Conservation (phyloP, 371 early-diverging fungal genomes). For the Sporodiniella umbellata region DNA sequence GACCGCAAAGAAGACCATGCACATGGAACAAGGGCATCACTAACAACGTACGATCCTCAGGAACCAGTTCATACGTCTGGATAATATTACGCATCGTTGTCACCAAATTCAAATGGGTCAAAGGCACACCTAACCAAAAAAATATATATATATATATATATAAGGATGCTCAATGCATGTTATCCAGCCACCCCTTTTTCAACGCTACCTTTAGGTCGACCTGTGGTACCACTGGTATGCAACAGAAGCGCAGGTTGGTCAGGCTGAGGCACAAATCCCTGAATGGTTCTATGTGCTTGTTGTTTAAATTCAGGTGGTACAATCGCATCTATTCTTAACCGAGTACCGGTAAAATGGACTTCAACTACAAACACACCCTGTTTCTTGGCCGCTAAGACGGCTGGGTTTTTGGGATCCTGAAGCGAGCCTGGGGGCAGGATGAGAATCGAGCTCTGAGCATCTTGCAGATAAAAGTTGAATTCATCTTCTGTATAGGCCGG, state of each 20-base stretch:
- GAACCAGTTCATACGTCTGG: constrained; percentile 61
- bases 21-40: constrained; percentile 96
- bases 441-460: constrained; percentile 61
- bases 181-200: too few relatives aligned
- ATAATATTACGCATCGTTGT: constrained; percentile 74
- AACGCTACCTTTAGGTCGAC: constrained; percentile 80
- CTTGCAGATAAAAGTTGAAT: constrained; percentile 78
- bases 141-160: too few relatives aligned
- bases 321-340: constrained; percentile 24
- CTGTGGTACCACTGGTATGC: constrained; percentile 85
- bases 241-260: constrained; percentile 70
- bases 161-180: too few relatives aligned
- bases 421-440: constrained; percentile 58
- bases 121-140: constrained; percentile 79
- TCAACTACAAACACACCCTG: constrained; percentile 55
- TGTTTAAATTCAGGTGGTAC: constrained; percentile 6
- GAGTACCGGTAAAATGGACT: constrained; percentile 49
- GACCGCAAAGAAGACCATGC: constrained; percentile 81
- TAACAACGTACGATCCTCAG: constrained; percentile 64
- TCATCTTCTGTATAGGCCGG: constrained; percentile 72
- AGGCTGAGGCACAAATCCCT: constrained; percentile 35
- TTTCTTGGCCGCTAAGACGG: constrained; percentile 61
- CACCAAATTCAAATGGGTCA: constrained; percentile 77
- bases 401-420: constrained; percentile 46
- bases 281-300: constrained; percentile 11